Base-by-base conservation (phyloP, 345 rosid genomes). In the Mallotus nudiflorus region DNA sequence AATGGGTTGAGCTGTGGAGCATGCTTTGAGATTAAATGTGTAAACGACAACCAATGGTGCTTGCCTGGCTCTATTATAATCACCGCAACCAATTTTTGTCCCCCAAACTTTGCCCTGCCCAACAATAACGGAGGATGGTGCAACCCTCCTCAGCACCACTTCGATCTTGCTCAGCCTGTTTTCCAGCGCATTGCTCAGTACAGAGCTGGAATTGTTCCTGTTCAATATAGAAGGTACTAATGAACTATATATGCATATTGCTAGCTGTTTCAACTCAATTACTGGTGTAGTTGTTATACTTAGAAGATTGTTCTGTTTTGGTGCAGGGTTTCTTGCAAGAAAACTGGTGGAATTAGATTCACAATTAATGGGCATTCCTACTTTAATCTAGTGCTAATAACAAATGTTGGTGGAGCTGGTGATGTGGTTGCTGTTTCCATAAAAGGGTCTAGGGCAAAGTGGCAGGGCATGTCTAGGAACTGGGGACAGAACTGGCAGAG, bases 41-140 rank as follows among this genome's bases (percentile, higher is more conserved):
- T 52, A 15, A 51, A 51, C 35, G 70, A 66, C 14, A 51, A 35
- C 0, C 31, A 4, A 20, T 37, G 70, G 70, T 66, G 70, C 45
- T 51, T 51, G 22, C 45, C 8, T 2, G 70, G 49, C 27, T 66
- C 59, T 7, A 66, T 66, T 13, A 66, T 51, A 7, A 39, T 66
- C 29, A 51, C 70, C 22, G 70, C 59, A 9, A 66, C 70, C 37
- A 66, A 66, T 66, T 66, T 66, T 52, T 66, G 70, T 48, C 70
- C 70, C 14, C 70, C 60, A 52, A 66, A 66, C 29, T n/a, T 2
- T 33, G 70, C 60, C 6, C 29, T 50, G 25, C 70, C 70, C 3
- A 66, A 66, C 1, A 37, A 51, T 35, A n/a, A 22, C 37, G 70
- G 70, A 35, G 70, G 69, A 8, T 66, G 69, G 69, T 66, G 69